phyloP scores from a whole-genome alignment of 1,284 basidiomycete genomes.

The Blastosporella zonata region DNA sequence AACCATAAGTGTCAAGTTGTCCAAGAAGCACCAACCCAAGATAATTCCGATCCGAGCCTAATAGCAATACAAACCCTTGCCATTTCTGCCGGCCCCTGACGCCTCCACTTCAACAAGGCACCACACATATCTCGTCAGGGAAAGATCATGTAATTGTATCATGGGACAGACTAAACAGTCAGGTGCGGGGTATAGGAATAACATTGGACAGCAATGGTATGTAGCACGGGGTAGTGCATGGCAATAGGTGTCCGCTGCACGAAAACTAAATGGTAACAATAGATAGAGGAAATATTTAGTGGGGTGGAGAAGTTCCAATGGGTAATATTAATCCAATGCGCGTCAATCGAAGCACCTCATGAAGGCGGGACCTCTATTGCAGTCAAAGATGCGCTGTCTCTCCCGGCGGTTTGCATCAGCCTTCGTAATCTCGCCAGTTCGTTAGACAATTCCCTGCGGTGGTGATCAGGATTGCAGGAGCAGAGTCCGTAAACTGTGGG shows the following conservation, averaged over 20 bases:
- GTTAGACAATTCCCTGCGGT: slow-evolving; percentile 47
- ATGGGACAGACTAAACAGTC: not conserved
- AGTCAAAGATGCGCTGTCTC: slow-evolving; percentile 12
- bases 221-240: slow-evolving; percentile 4
- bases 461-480: slow-evolving; percentile 7
- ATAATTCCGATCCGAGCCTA: not conserved
- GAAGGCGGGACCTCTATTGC: slow-evolving; percentile 13
- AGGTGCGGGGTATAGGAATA: slow-evolving; percentile 12
- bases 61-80: too few species aligned
- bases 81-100: too few species aligned
- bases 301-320: not conserved
- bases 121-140: not conserved
- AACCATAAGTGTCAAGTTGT: not conserved
- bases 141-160: not conserved
- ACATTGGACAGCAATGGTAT: slow-evolving; percentile 6
- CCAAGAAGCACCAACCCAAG: not conserved
- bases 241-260: slow-evolving; percentile 14
- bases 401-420: slow-evolving; percentile 54
- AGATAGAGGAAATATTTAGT: slow-evolving; percentile 1
- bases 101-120: too few species aligned
- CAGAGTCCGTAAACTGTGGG: slow-evolving; percentile 12
- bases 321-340: not conserved
- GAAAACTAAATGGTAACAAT: slow-evolving; percentile 16
- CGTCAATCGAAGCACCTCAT: slow-evolving; percentile 1
- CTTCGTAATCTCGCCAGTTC: slow-evolving; percentile 66